Evolutionary conservation across 805 yeast genomes (phyloP), one percentile per base, ranked within the genome.

Genomic region (Starmerella khaoyaiensis): DNA sequence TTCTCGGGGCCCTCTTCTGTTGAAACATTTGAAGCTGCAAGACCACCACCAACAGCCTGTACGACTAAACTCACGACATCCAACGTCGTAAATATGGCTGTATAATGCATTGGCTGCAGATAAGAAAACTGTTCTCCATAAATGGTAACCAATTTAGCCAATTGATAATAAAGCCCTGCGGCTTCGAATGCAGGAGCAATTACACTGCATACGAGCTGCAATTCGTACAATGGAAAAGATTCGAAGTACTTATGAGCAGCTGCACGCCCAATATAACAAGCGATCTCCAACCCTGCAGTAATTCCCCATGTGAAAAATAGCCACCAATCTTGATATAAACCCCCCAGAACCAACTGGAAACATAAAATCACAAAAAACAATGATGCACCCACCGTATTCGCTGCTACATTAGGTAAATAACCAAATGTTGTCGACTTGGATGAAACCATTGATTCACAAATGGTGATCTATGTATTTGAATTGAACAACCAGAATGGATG

Each of bases 101-200:
- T 67, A 50, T 75, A 77, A 48, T 62, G 62, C 63, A 70, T 64
- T 6, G 87, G 86, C 40, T 59, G 62, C 25, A 70, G 35, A 1
- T 53, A 36, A 7, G 84, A 72, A 45, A 58, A 74, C 14, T 60
- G 52, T 39, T 63, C 60, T 2, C 82, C 82, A 50, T 72, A 74
- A 1, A 80, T 56, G 39, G 76, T 72, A 32, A 75, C 62, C 34
- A 78, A 48, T 56, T 80, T 78, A 5, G 79, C 83, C 45, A 83
- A 58, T 37, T 74, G 63, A 46, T 68, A 77, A 58, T 83, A 84
- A 3, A 83, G 64, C 1, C 87, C 94, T 4, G 79, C 94, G 80
- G 80, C 78, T 31, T 79, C 62, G 55, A 83, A 78, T 16, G 81
- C 82, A 0, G 94, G 94, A 0, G 82, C 87, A 33, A 83, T 57